phyloP scores from a whole-genome alignment of 306 rosid species.

The Psophocarpus tetragonolobus region DNA sequence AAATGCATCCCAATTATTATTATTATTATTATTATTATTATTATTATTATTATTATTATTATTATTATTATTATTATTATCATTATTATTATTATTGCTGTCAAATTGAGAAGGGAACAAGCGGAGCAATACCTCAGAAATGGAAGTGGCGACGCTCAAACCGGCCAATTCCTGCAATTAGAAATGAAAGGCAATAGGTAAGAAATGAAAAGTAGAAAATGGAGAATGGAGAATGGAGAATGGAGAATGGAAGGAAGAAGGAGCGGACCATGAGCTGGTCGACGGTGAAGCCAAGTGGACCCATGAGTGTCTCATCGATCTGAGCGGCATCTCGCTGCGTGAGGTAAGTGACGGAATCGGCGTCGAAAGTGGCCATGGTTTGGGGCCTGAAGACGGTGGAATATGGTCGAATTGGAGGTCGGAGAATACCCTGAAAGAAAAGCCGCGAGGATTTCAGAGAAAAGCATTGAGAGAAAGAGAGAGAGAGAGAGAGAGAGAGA shows the following conservation, averaged over 20 bases:
- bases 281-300: slow-evolving; percentile 87
- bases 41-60: too few relatives aligned
- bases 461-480: neutral
- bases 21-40: too few relatives aligned
- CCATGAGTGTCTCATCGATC: slow-evolving; percentile 92
- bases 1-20: too few relatives aligned
- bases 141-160: slow-evolving; percentile 83
- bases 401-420: slow-evolving; percentile 48
- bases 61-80: too few relatives aligned
- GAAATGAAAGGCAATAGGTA: neutral
- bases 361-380: slow-evolving; percentile 52
- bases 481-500: neutral
- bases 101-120: neutral
- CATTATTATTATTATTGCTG: too few relatives aligned
- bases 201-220: too few relatives aligned
- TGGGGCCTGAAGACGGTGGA: slow-evolving; percentile 30
- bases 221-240: neutral
- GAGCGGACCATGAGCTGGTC: slow-evolving; percentile 96
- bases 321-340: slow-evolving; percentile 85
- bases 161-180: slow-evolving; percentile 90
- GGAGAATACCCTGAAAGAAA: slow-evolving; percentile 51
- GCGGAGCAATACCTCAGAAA: slow-evolving; percentile 68
- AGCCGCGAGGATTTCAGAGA: neutral
- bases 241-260: neutral
- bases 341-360: slow-evolving; percentile 58